These are phyloP conservation scores for Nemania sp. DNA, from an alignment of 2,329 filamentous ascomycete species.

Conservation along the genomic window DNA sequence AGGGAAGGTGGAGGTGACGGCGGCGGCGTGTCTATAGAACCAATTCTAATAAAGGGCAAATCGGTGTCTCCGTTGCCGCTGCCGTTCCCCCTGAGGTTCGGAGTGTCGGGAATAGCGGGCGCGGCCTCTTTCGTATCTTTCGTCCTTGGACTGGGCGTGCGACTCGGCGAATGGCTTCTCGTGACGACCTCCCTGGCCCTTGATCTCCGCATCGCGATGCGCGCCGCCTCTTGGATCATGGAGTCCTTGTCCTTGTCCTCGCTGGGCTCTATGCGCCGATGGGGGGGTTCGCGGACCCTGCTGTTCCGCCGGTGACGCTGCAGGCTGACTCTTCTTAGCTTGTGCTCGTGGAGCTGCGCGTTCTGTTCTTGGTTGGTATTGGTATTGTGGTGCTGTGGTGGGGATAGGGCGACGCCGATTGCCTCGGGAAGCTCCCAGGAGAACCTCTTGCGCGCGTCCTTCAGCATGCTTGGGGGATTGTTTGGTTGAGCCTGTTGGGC, in stretches of 20 bases:
- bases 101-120: constrained; percentile 7
- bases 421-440: background rate
- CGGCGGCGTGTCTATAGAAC: background rate
- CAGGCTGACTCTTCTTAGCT: background rate
- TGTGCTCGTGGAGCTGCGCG: constrained; percentile 1
- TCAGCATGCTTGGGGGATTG: background rate
- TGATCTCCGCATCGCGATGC: constrained; percentile 46
- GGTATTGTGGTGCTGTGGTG: background rate
- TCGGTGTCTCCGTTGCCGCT: constrained; percentile 43
- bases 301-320: background rate
- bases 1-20: background rate
- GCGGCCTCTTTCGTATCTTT: constrained; percentile 32
- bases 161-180: constrained; percentile 27
- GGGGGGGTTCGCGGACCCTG: constrained; percentile 16
- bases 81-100: constrained; percentile 27
- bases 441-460: constrained; percentile 1
- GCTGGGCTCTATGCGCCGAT: constrained; percentile 27
- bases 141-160: constrained; percentile 32
- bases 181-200: constrained; percentile 39
- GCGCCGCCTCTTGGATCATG: constrained; percentile 46
- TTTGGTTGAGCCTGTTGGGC: background rate
- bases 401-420: background rate
- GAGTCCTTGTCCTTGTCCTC: constrained; percentile 32
- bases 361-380: background rate
- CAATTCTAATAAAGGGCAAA: constrained; percentile 38